Base-by-base conservation (phyloP, 2,329 filamentous ascomycete species). In the Dactylonectria estremocensis region DNA sequence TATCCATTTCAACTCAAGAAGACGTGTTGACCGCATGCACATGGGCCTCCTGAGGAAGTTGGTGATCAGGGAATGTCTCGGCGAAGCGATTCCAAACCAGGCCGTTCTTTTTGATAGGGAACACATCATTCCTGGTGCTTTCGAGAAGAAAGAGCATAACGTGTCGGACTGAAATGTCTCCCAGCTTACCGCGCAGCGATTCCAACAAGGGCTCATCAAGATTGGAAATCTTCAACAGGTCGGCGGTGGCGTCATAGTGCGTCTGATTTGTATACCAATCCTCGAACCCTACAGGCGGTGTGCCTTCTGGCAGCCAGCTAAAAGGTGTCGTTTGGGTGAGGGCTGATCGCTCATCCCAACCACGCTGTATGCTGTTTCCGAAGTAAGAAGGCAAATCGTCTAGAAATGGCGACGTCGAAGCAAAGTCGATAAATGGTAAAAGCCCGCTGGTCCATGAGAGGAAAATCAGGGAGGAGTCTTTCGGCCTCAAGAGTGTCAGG, bases 51-150 rank as follows among this genome's bases (percentile, higher is more conserved):
- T 77, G 66, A 0, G 83, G 83, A 0, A 85, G 55, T 1, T 72
- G 72, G 10, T 75, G 70, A 3, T 81, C 70, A 8, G 77, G 74
- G 14, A 76, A 77, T 1, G 81, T 81, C 2, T 78, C 70, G 3
- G 74, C 68, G 0, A 82, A 75, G 1, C 78, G 78, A 5, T 81
- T 74, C 68, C 78, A 81, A 18, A 84, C 80, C 40, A 81, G 67
- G 5, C 80, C 81, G 1, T 78, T 74, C 62, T 82, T 81, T 43
- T 83, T 83, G 31, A 85, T 70, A 0, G 84, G 83, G 28, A 85
- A 85, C 3, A 85, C 79, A 56, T 85, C 83, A 3, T 81, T 81
- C 20, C 83, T 78, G 0, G 83, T 84, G 49, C 83, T 84, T 61
- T 85, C 83, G 2, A 85, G 75, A n/a, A 83, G 78, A 2, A 85